Base-by-base conservation (phyloP, 2,329 filamentous ascomycete species). In the Incumbomyces lentus region DNA sequence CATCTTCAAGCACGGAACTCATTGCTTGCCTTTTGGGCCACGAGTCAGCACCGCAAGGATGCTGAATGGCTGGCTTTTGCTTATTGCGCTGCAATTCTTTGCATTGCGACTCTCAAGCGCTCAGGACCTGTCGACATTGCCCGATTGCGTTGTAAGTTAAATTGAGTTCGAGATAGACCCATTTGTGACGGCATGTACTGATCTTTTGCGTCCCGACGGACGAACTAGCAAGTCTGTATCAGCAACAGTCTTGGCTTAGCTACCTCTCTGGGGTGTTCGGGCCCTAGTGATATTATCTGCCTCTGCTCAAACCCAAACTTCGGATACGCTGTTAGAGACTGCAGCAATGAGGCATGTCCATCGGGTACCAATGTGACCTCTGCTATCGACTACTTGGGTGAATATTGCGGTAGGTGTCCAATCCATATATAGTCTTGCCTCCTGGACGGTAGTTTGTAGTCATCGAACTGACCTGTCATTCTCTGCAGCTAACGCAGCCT, bases 291-390 rank as follows among this genome's bases (percentile, higher is more conserved):
- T 50, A 36, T 60, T 37, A 43, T 44, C 22, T 72, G 69, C 54
- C 52, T 61, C n/a, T 71, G 68, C 61, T 59, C 53, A 26, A 64
- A 57, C 46, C 22, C 51, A 18, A 52, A 72, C 61, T 71, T 71
- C 56, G 47, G 55, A 26, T 64, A 60, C 49, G 69, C 69, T 47
- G 61, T 72, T 40, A 67, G 63, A 31, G 69, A 72, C 58, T 72
- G 69, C 61, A 66, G 66, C 35, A 40, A 53, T n/a, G 49, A 70
- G 56, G 64, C 68, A 31, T 72, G 69, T 56, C 64, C 65, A 6
- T 12, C 37, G 33, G 55, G 50, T 13, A 63, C 66, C 19, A 58
- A 68, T 48, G 50, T 63, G 10, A 44, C 51, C 40, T 39, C 54
- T 13, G 63, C 68, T 39, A 53, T 66, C 32, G 31, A 52, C 1